These are phyloP conservation scores for Chrysanthemum lavandulifolium DNA, from an alignment of 129 eudicot genomes.

Conservation along the genomic window DNA sequence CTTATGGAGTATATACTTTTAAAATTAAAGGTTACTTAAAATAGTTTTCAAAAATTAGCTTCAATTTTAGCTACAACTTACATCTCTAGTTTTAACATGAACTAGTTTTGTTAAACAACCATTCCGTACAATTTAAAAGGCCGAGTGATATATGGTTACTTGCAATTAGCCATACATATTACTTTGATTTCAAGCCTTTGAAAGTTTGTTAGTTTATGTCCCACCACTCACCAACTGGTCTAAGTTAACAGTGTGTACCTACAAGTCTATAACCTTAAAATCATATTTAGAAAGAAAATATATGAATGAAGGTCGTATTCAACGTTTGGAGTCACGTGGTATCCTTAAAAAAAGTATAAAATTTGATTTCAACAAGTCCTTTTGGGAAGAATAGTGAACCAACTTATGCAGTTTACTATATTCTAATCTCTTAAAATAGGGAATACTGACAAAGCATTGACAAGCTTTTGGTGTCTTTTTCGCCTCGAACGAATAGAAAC, in stretches of 20 bases:
- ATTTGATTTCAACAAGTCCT: neutral
- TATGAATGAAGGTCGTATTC: conserved; percentile 19
- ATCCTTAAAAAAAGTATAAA: neutral
- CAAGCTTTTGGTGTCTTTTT: conserved; percentile 13
- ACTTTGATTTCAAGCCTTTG: conserved; percentile 16
- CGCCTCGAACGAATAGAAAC: neutral
- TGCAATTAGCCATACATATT: neutral
- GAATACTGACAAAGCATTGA: neutral
- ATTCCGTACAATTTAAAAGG: conserved; percentile 1
- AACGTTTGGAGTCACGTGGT: conserved; percentile 28
- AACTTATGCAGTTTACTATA: neutral
- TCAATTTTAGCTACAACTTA: too few species aligned
- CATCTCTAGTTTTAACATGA: too few species aligned
- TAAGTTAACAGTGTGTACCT: neutral
- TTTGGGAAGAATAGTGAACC: neutral
- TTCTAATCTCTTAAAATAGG: conserved; percentile 10
- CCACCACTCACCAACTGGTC: conserved; percentile 7
- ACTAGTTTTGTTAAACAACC: too few species aligned
- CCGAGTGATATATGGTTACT: too few species aligned
- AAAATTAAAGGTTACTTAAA: too few species aligned
- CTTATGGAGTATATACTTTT: too few species aligned
- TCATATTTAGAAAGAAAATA: neutral
- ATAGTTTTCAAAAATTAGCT: too few species aligned
- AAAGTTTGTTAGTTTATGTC: neutral
- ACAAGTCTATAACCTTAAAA: neutral